Percentiles rank a stretch among this genome's conserved stretches.
Evolutionary conservation across 495 filamentous ascomycete species (phyloP).

Genomic region (Acidomyces sp.): DNA sequence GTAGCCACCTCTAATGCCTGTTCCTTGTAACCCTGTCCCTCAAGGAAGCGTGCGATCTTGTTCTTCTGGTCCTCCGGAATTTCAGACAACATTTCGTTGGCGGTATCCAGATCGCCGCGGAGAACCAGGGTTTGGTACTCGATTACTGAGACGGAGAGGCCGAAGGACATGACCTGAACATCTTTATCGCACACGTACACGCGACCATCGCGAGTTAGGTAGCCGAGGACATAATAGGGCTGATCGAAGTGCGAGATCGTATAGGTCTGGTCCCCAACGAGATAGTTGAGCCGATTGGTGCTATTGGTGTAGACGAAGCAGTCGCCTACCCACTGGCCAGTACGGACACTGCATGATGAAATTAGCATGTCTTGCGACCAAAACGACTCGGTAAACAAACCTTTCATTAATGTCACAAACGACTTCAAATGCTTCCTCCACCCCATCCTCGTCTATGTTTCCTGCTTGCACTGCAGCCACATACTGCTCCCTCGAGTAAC

Average conservation of each 20-base stretch:
- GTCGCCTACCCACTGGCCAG: constrained; percentile 96
- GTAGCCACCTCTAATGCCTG: constrained; percentile 91
- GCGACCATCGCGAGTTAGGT: constrained; percentile 81
- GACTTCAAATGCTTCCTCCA: constrained; percentile 92
- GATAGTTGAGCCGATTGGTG: constrained; percentile 93
- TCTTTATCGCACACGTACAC: constrained; percentile 95
- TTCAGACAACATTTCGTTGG: constrained; percentile 65
- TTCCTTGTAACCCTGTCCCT: constrained; percentile 94
- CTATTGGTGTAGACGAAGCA: constrained; percentile 97
- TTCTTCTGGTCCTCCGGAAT: constrained; percentile 86
- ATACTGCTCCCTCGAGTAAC: constrained; percentile 81
- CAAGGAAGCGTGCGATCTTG: constrained; percentile 94
- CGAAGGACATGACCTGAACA: constrained; percentile 77
- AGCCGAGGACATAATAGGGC: constrained; percentile 87
- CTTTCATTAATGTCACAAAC: constrained; percentile 89
- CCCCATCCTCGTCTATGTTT: constrained; percentile 83
- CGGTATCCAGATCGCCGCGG: constrained; percentile 86
- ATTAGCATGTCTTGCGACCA: constrained; percentile 1
- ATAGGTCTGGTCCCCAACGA: constrained; percentile 96
- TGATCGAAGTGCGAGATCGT: constrained; percentile 97
- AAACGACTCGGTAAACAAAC: constrained; percentile 28
- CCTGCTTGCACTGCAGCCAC: constrained; percentile 66
- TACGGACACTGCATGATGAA: constrained; percentile 52
- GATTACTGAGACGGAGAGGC: constrained; percentile 82
- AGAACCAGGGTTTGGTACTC: constrained; percentile 96